Evolutionary conservation across 2,329 filamentous ascomycete genomes (phyloP), one percentile per base, ranked within the genome.

Genomic region (Epichloe scottii): DNA sequence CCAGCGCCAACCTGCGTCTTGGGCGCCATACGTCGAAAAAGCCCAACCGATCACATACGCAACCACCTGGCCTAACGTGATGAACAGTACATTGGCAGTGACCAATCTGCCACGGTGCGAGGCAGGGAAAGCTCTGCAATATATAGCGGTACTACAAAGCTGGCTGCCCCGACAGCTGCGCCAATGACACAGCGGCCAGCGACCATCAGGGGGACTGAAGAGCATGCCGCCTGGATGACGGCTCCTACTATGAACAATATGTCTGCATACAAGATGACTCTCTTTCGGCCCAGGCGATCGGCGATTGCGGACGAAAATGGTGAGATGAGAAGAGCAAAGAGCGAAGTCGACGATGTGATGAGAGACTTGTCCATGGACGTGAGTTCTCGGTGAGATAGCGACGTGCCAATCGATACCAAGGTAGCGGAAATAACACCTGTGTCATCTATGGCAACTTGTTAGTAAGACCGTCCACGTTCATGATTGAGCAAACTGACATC

Each of bases 11-110:
- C 85, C 88, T 12, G 75, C 77, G 37, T 61, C 62, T 21, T 64
- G 58, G 52, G 69, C 65, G 0, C 72, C 77, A 52, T 72, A 71
- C 51, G 77, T 74, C 5, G 81, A 76, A 45, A 95, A 84, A 0
- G 75, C 66, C 85, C 87, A 95, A 1, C 91, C 91, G 6, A 89
- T 70, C 2, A 94, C 64, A 66, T 96, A 96, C 2, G 91, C 90
- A 19, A 94, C 78, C 2, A 95, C 87, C 68, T 96, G 90, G 0
- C 91, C 91, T 11, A 87, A 73, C 0, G 90, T 95, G 51, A 96
- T 84, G 58, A 94, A 89, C 21, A 96, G 70, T 26, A 85, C 81
- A 53, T 88, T 84, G 51, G 93, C 78, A 1, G 89, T 94, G 4
- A 96, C 85, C 40, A 97, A 71, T 40, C 86, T 73, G 14, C 91